Evolutionary conservation across 2,329 filamentous ascomycete genomes (phyloP).

Genomic region (Purpureocillium takamizusanense): DNA sequence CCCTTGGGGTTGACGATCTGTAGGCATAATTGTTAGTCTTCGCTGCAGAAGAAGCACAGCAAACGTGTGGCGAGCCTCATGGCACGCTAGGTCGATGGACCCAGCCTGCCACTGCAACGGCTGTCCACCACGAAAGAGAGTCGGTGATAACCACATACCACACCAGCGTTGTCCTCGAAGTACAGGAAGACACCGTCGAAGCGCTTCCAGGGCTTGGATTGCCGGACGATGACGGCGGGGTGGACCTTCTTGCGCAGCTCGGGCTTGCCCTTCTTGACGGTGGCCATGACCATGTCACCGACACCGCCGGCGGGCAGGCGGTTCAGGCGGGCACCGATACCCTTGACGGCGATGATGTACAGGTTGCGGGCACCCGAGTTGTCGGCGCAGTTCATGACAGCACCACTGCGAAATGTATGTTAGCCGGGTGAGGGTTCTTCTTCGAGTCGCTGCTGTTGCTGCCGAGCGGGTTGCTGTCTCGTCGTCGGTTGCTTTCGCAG

Average conservation of each 20-base stretch:
- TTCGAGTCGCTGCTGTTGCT: no score
- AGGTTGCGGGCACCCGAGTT: slow-evolving; percentile 98
- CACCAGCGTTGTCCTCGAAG: slow-evolving; percentile 99
- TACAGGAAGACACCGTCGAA: slow-evolving; percentile 98
- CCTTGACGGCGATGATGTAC: slow-evolving; percentile 99
- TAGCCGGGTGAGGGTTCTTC: slow-evolving; percentile 3
- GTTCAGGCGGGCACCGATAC: slow-evolving; percentile 95
- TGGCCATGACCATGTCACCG: slow-evolving; percentile 99
- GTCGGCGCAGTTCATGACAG: slow-evolving; percentile 99
- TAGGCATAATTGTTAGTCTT: slow-evolving; percentile 22
- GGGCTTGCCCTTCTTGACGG: slow-evolving; percentile 99
- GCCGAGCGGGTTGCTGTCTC: no score
- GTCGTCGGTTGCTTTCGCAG: not conserved
- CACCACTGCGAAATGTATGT: slow-evolving; percentile 56
- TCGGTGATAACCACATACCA: slow-evolving; percentile 55
- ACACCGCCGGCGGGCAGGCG: slow-evolving; percentile 94
- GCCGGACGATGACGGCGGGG: slow-evolving; percentile 96
- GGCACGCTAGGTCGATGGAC: no score
- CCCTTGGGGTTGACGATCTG: slow-evolving; percentile 99
- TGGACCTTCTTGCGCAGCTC: slow-evolving; percentile 99
- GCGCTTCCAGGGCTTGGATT: slow-evolving; percentile 99
- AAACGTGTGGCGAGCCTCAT: no score
- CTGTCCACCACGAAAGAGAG: not conserved
- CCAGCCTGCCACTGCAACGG: no score
- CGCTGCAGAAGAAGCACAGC: not conserved